Base-by-base conservation (phyloP, 1,284 basidiomycete species). In the Fomitiporia mediterranea region DNA sequence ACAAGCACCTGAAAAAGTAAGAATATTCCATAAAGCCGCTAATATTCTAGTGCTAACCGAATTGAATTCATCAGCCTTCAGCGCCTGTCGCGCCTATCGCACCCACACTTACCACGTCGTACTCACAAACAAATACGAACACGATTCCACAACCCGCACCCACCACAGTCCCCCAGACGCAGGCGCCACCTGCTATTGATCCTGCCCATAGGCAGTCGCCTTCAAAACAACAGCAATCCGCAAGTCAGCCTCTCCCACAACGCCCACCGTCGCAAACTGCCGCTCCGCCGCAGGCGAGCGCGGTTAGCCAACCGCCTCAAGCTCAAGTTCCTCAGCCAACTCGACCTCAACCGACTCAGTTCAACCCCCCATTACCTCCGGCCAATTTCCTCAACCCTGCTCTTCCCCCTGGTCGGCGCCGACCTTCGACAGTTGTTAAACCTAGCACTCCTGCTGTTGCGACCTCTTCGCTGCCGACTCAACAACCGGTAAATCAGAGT, bases 231-330 rank as follows among this genome's bases (percentile, higher is more conserved):
- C 55, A 56, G 17, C 42, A 54, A 15, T 1, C 30, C 25, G 17
- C 44, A 39, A 52, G 40, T 49, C 13, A 28, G 11, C n/a, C 44
- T 25, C 32, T 38, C 9, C 53, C 49, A n/a, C 40, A 35, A 19
- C 56, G 49, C 28, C 53, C 49, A 7, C 55, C 59, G 32, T 60
- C 51, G 13, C 59, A 53, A 19, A 50, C 48, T 19, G 23, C 44
- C 4, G 27, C 35, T 25, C 40, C 38, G 15, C n/a, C 53, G 8
- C 58, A 85, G 82, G 50, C 82, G 21, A 69, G 65, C 38, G 61
- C 56, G 5, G 21, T 28, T 54, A 44, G 19, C 37, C 56, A 34
- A 49, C 60, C 56, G 47, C 59, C 44, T 46, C 61, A 57, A 23
- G 25, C 32, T 23, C 58, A 61, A 47, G 19, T 28, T 3, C 58